A percentile compares a stretch with the other conserved stretches of the same genome.
Evolutionary conservation across 1,284 basidiomycete species (phyloP).

Genomic region (Chalciporus piperatoides): DNA sequence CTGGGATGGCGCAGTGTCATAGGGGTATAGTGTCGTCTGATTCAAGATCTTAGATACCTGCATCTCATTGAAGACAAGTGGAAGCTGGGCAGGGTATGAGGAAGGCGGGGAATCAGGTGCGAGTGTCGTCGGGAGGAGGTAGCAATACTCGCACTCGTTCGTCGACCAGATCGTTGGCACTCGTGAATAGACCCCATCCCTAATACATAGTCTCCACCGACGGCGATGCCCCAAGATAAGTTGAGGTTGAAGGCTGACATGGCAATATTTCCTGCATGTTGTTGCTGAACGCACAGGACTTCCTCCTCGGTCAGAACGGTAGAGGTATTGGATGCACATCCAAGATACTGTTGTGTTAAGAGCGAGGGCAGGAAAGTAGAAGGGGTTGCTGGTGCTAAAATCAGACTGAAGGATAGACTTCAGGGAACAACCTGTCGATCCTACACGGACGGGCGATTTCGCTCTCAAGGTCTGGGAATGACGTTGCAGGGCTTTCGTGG

Average conservation of each 20-base stretch:
- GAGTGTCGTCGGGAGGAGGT: slow-evolving; percentile 14
- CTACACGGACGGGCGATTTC: no score
- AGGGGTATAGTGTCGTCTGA: slow-evolving; percentile 6
- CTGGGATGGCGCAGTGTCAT: slow-evolving; percentile 4
- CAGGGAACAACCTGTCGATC: no score
- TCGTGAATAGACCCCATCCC: slow-evolving; percentile 9
- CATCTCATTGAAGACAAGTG: slow-evolving; percentile 3
- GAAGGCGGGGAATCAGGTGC: slow-evolving; percentile 8
- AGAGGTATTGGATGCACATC: slow-evolving; percentile 8
- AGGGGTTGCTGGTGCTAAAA: slow-evolving; percentile 12
- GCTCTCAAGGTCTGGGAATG: no score
- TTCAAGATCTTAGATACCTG: slow-evolving; percentile 1
- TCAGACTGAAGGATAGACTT: slow-evolving; percentile 15
- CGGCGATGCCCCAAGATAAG: slow-evolving; percentile 1
- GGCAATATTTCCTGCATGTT: slow-evolving; percentile 1
- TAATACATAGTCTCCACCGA: slow-evolving; percentile 10
- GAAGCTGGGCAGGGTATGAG: not conserved
- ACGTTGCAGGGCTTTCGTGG: no score
- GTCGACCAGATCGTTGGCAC: slow-evolving; percentile 15
- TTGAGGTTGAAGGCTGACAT: slow-evolving; percentile 4
- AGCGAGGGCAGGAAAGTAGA: slow-evolving; percentile 10
- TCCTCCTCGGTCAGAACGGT: slow-evolving; percentile 1
- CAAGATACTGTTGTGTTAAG: slow-evolving; percentile 6
- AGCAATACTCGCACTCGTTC: slow-evolving; percentile 14
- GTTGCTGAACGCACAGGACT: slow-evolving; percentile 1